Base-by-base conservation (phyloP, 2,329 filamentous ascomycete genomes). In the Alternaria solani region DNA sequence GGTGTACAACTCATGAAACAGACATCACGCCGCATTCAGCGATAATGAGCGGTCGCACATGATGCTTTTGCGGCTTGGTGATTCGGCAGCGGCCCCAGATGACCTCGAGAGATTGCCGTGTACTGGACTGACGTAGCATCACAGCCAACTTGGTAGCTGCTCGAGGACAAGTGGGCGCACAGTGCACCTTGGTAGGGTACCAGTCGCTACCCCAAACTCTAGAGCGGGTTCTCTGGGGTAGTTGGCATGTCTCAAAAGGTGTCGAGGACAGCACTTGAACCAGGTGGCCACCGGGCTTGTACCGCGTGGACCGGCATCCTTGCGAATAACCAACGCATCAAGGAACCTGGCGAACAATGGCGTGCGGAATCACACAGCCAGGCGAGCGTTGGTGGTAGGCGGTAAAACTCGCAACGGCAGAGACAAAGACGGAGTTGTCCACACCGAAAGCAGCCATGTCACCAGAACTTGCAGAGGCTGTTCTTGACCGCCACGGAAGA, bases 1-100 rank as follows among this genome's bases (percentile, higher is more conserved):
- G 67, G 69, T 77, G 76, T 77, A 77, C 75, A 78, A 75, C 73
- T 71, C 75, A 77, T 76, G 75, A 78, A 77, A 78, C 73, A 71
- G 61, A 69, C 59, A 72, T 77, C 72, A 77, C 66, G 72, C 71
- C 63, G 74, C 69, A 70, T 70, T 54, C 48, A 66, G 66, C 61
- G 56, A 65, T 55, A 59, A 56, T 63, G n/a, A 32, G 57, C 52
- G 51, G 75, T 75, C 57, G 74, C 76, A 78, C 75, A 74, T 78
- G 76, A 78, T 74, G 62, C 61, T 61, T 64, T 71, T 72, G 70
- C 67, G 53, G 69, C 64, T 61, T 59, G 57, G 66, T 73, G 75
- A 77, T 78, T 78, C 70, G 75, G 69, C 66, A 51, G 42, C 51
- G 20, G 44, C 14, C 63, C 49, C 76, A 72, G 73, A 73, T 78